Evolutionary conservation across 2,329 filamentous ascomycete genomes (phyloP).

Genomic region (Talaromyces sp.): DNA sequence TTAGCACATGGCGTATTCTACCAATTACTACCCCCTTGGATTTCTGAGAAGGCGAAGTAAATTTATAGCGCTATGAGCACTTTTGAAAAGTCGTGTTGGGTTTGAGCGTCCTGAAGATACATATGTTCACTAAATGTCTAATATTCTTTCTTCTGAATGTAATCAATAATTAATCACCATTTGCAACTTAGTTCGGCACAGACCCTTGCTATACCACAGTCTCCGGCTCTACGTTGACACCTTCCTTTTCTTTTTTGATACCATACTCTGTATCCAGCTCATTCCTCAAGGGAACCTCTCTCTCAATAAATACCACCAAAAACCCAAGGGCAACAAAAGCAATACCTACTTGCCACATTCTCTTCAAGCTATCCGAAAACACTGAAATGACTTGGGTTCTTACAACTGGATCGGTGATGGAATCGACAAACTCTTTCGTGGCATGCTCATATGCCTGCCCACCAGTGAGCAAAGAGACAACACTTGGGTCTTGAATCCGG

Average conservation of each 20-base stretch:
- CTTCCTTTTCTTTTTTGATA: background rate
- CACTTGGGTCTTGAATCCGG: conserved; percentile 18
- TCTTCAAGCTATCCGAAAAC: conserved; percentile 1
- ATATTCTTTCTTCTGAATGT: background rate
- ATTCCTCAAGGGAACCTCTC: background rate
- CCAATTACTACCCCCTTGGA: conserved; percentile 10
- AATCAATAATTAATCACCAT: background rate
- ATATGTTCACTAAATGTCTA: background rate
- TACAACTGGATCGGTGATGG: background rate
- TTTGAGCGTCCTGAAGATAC: background rate
- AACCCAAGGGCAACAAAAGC: conserved; percentile 3
- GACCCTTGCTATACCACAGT: background rate
- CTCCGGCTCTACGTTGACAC: background rate
- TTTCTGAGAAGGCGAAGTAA: background rate
- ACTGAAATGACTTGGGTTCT: conserved; percentile 1
- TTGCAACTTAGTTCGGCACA: background rate
- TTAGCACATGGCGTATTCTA: conserved; percentile 6
- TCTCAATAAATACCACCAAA: conserved; percentile 3
- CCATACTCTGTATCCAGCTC: conserved; percentile 7
- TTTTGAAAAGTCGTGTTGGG: background rate
- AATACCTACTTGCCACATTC: conserved; percentile 9
- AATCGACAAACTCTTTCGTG: background rate
- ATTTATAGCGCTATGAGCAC: background rate
- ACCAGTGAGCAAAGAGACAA: conserved; percentile 17
- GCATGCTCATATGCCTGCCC: conserved; percentile 25